phyloP scores from a whole-genome alignment of 1,284 basidiomycete genomes.

The Trichosporon sp. region DNA sequence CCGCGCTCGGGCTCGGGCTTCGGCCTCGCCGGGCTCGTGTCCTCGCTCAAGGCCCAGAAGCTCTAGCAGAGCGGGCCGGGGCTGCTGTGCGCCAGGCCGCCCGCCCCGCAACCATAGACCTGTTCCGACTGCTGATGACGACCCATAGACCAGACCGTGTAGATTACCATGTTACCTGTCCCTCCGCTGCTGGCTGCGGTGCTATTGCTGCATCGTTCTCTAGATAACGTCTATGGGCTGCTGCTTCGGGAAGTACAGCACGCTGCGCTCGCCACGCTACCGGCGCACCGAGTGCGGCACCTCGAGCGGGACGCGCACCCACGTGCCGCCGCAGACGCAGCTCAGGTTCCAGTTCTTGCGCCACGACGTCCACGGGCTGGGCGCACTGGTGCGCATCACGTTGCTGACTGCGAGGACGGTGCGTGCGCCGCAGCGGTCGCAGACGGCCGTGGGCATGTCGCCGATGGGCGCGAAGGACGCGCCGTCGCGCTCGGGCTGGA shows the following conservation, averaged over 20 bases:
- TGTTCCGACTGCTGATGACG: no score
- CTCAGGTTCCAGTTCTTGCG: slow-evolving; percentile 15
- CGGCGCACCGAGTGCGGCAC: neutral
- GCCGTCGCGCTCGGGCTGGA: slow-evolving; percentile 22
- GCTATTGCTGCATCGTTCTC: no score
- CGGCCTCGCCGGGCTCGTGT: slow-evolving; percentile 4
- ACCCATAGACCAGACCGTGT: no score
- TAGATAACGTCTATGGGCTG: no score
- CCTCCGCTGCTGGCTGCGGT: no score
- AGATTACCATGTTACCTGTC: no score
- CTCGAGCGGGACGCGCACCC: slow-evolving; percentile 25
- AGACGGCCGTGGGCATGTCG: slow-evolving; percentile 20
- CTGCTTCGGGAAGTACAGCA: no score
- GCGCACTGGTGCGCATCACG: slow-evolving; percentile 12
- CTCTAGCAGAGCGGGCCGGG: neutral
- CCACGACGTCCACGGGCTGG: slow-evolving; percentile 21
- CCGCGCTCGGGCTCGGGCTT: neutral
- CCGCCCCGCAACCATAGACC: no score
- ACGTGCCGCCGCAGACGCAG: slow-evolving; percentile 40
- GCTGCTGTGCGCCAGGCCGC: no score
- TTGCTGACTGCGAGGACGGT: slow-evolving; percentile 17
- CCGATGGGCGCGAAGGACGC: slow-evolving; percentile 26
- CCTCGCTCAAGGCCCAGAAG: neutral
- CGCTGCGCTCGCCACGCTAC: neutral
- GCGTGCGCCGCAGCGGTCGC: slow-evolving; percentile 27